Evolutionary conservation across 257 asterid species (phyloP).

Genomic region (Ilex asprella): DNA sequence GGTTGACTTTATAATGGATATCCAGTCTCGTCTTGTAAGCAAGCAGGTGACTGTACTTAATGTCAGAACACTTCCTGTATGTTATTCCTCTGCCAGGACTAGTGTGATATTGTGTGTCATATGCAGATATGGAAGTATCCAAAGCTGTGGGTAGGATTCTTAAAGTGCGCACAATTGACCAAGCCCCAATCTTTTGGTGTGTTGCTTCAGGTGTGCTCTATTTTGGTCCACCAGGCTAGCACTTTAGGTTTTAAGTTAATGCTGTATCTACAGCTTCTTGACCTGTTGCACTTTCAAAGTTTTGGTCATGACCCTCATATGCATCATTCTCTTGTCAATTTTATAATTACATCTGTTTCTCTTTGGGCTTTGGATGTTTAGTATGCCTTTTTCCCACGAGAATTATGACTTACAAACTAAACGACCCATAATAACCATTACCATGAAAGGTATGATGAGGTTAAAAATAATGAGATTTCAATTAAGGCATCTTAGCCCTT

Average conservation of each 20-base stretch:
- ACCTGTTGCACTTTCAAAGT: background rate
- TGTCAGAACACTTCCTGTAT: background rate
- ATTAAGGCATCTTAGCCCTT: no score
- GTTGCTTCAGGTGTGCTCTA: slow-evolving; percentile 75
- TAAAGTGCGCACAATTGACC: slow-evolving; percentile 87
- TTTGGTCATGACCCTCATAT: background rate
- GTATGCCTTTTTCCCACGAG: no score
- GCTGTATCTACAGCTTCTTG: background rate
- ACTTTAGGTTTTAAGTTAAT: slow-evolving; percentile 6
- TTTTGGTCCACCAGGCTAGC: background rate
- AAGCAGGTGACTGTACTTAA: slow-evolving; percentile 64
- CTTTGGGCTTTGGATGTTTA: no score
- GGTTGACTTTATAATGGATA: slow-evolving; percentile 96
- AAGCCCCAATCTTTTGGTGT: slow-evolving; percentile 86
- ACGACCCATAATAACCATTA: no score
- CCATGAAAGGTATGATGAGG: no score
- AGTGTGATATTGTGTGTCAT: slow-evolving; percentile 1
- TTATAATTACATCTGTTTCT: background rate
- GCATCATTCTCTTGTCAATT: background rate
- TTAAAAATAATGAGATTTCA: no score
- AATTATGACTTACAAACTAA: no score
- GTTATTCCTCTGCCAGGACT: slow-evolving; percentile 13
- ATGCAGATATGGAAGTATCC: slow-evolving; percentile 95
- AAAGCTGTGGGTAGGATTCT: slow-evolving; percentile 97
- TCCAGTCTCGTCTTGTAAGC: slow-evolving; percentile 91